Base-by-base conservation (phyloP, 2,329 filamentous ascomycete species). In the Thermoascus crustaceus region DNA sequence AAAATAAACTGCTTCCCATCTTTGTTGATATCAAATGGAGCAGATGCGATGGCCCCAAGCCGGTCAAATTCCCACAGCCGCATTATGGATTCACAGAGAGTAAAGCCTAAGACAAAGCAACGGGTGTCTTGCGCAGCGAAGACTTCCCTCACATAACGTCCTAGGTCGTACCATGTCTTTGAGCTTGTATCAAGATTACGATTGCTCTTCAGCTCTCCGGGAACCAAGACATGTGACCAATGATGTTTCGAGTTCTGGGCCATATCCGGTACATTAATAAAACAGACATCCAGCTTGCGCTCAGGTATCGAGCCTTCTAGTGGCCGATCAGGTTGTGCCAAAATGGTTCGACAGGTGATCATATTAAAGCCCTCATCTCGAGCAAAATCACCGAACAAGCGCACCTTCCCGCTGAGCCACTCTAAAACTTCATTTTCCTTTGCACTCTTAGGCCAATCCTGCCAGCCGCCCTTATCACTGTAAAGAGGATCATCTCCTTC, bases 51-150 rank as follows among this genome's bases (percentile, higher is more conserved):
- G 4, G 59, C 65, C 9, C 68, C 66, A 1, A 69, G 41, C 11
- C 61, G 52, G 45, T 73, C 60, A 52, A 71, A 72, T 37, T 50
- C 52, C 66, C 54, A 72, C 37, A 71, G 43, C 30, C 63, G 59
- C 60, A 72, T 68, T 8, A 63, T 43, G 38, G 58, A 57, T 42
- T 64, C 55, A 37, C 57, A 73, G 10, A 72, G 39, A 3, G 67
- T 71, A 53, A 73, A 72, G 36, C 63, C 66, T 9, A 71, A 46
- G 36, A 68, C 59, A 42, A 70, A 72, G 17, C 63, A 57, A 41
- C 61, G 58, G 22, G 49, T 63, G 27, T 62, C 54, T 44, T 69
- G 55, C 10, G 57, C 48, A 30, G 56, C 48, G n/a, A 72, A 50
- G 3, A 70, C 61, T 44, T 72, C 63, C 37, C 60, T 61, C 0